Evolutionary conservation across 164 flowering plant genomes (phyloP), one percentile per base, ranked within the genome.

Genomic region (Vitis amurensis): DNA sequence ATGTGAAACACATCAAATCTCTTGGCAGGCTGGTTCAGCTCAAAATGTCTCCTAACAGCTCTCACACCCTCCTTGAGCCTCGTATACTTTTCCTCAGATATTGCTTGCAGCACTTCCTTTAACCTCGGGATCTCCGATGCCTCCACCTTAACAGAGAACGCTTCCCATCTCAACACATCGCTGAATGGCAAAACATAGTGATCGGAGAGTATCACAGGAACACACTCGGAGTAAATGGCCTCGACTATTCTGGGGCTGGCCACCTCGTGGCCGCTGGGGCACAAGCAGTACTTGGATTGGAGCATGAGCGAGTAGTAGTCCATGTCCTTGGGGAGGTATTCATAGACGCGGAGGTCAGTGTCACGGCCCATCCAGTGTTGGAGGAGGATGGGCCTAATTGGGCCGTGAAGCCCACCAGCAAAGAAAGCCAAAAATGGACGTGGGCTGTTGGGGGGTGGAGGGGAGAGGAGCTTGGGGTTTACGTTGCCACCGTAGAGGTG

Each of bases 201-300:
- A 4, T 85, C 70, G 1, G 95, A 89, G 44, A 92, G 17, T 0
- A 89, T 79, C 2, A 92, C 95, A 0, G 95, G 97, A 1, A 90
- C 85, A 55, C 97, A 92, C 52, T 83, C 91, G 0, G 92, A 83
- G 53, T 86, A 86, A 31, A 92, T 86, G 47, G 95, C 84, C 78
- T 90, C 95, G 1, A 80, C 84, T 8, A 91, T 68, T 62, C 93
- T 78, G 0, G 97, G 97, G 62, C 97, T 90, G 19, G 97, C 94
- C 63, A 92, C 97, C 70, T 92, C 97, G 50, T 88, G 68, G 1
- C 94, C 98, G 64, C 98, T 91, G 0, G 97, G 98, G 31, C 98
- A 93, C 9, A 91, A 69, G 71, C 98, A 91, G 69, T 77, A 93
- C 83, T 81, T 89, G 64, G 90, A 81, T 1, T 70, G 50, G 29